Evolutionary conservation across 352 stramenopile genomes (phyloP), one percentile per base, ranked within the genome.

Genomic region (Phytophthora litchii): DNA sequence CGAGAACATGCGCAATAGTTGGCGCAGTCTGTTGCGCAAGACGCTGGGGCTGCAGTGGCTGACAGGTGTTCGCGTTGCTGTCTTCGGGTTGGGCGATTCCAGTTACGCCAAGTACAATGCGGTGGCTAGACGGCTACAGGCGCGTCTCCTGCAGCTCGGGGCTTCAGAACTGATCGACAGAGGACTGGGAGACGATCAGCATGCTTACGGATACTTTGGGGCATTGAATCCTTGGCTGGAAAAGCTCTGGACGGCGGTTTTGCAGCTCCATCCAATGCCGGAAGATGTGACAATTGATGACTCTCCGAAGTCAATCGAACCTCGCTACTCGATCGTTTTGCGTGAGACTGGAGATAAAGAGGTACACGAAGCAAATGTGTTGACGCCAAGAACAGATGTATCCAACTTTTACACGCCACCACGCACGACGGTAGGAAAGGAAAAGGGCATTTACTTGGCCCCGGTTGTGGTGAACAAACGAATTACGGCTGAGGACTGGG

Each of bases 31-130:
- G 38, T 62, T 97, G 49, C 86, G 86, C n/a, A 96, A 92, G 63
- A 89, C 67, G 9, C 70, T 98, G 10, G 56, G 72, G 4, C 35
- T 50, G 10, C 64, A 86, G 21, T 96, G 83, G 72, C 77, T 98
- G 3, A 12, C 23, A 2, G 67, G 67, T 21, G 73, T 97, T 16
- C 60, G 78, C 6, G 70, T 97, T 36, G 89, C 91, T 3, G 86
- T 98, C 41, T 97, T 98, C 63, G 93, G 94, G 20, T 65, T 98
- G 21, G 94, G 94, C 9, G 92, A 98, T 69, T 97, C 88, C 37
- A 92, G 77, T 31, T 98, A 98, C 68, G 83, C 80, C 59, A 97
- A 97, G 73, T 98, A 94, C 74, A 97, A 97, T 50, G 87, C 89
- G 0, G 86, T 95, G 16, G 94, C 88, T 11, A 70, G 91, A 4